Conservation (phyloP, 2,329 filamentous ascomycete genomes). For the Thielaviopsis cerberus region DNA sequence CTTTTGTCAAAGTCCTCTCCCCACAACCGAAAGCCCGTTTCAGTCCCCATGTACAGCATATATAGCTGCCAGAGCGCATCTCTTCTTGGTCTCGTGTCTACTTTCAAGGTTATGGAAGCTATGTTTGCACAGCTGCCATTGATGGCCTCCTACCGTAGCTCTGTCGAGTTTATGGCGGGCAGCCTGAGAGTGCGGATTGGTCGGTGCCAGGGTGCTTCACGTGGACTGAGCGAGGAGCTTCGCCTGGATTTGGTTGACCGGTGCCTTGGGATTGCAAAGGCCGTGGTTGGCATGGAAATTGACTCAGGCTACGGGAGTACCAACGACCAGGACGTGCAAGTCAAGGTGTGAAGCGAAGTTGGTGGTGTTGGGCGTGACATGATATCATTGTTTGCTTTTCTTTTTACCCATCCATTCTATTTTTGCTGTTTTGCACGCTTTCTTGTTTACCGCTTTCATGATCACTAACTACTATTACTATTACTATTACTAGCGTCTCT, state of each 20-base stretch:
- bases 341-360: background rate
- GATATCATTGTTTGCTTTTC: background rate
- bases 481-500: background rate
- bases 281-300: conserved; percentile 38
- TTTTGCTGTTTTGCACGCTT: background rate
- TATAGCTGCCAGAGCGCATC: conserved; percentile 27
- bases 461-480: background rate
- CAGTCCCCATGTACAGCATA: background rate
- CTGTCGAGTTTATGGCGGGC: conserved; percentile 38
- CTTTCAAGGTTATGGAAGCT: conserved; percentile 38
- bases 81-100: conserved; percentile 40
- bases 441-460: background rate
- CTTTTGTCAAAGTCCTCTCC: conserved; percentile 30
- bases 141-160: conserved; percentile 26
- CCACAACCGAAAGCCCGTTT: conserved; percentile 20
- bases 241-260: conserved; percentile 35
- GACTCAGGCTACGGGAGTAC: conserved; percentile 43
- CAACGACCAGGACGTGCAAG: conserved; percentile 28
- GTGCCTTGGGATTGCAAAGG: conserved; percentile 37
- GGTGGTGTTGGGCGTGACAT: background rate
- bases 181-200: conserved; percentile 43
- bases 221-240: conserved; percentile 31
- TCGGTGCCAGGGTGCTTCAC: conserved; percentile 29
- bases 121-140: conserved; percentile 29
- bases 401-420: background rate